Conservation (phyloP, 1,284 basidiomycete species). For the Ustilago nuda region DNA sequence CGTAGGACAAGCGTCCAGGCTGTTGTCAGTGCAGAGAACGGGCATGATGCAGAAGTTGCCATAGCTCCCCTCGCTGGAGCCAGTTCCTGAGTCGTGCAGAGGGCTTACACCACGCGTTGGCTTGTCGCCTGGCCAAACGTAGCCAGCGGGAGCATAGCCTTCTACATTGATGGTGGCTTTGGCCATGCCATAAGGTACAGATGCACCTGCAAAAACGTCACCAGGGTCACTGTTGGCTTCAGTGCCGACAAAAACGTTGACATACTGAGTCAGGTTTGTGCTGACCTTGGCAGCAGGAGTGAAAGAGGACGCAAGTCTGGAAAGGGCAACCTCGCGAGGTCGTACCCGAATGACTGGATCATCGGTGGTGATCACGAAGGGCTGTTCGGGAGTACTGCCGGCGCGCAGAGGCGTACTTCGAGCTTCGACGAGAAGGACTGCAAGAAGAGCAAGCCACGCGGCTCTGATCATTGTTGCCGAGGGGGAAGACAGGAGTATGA, state of each 20-base stretch:
- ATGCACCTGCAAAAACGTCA: constrained; percentile 56
- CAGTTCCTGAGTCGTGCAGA: constrained; percentile 62
- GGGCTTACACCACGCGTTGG: constrained; percentile 56
- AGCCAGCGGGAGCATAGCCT: constrained; percentile 59
- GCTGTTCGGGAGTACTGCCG: constrained; percentile 20
- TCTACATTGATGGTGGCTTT: constrained; percentile 60
- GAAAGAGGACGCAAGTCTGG: neutral
- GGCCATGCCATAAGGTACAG: constrained; percentile 62
- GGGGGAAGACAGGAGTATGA: neutral
- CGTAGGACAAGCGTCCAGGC: constrained; percentile 54
- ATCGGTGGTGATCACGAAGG: constrained; percentile 3
- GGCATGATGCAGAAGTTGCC: constrained; percentile 63
- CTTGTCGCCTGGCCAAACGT: constrained; percentile 44
- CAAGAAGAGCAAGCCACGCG: constrained; percentile 7
- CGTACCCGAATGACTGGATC: neutral
- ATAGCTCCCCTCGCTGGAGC: constrained; percentile 56
- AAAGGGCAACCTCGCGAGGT: neutral
- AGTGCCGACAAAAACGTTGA: constrained; percentile 49
- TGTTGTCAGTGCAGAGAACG: constrained; percentile 50
- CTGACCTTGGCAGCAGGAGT: neutral
- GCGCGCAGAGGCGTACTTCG: constrained; percentile 8
- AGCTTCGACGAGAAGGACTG: constrained; percentile 9
- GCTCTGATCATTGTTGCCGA: constrained; percentile 6
- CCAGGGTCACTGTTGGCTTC: constrained; percentile 46
- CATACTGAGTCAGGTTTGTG: constrained; percentile 32